These are phyloP conservation scores for Ustilago shanxiensis DNA, from an alignment of 1,284 basidiomycete genomes.

Conservation along the genomic window DNA sequence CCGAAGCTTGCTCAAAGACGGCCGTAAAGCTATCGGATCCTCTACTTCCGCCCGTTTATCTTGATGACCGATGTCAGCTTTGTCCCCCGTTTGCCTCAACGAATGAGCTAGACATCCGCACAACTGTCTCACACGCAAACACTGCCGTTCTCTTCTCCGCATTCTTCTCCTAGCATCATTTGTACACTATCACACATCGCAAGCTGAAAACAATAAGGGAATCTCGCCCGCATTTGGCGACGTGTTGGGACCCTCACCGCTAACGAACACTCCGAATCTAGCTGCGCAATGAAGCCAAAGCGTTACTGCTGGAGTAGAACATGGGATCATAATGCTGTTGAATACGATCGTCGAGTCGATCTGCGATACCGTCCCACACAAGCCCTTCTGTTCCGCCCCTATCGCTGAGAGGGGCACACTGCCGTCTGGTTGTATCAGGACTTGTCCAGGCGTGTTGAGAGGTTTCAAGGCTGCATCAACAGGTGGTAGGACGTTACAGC, in stretches of 20 bases:
- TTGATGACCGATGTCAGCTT: no score
- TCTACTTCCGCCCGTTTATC: background rate
- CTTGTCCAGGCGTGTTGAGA: background rate
- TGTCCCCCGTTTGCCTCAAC: no score
- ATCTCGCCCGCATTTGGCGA: background rate
- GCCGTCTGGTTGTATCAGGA: background rate
- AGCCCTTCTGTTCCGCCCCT: background rate
- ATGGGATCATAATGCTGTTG: background rate
- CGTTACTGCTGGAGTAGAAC: background rate
- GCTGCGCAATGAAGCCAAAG: background rate
- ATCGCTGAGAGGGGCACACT: background rate
- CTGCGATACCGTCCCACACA: background rate
- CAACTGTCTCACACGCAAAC: background rate
- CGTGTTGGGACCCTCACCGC: background rate
- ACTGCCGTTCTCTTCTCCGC: background rate
- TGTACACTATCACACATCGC: background rate
- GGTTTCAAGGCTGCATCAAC: background rate
- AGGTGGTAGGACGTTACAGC: background rate
- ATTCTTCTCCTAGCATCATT: background rate
- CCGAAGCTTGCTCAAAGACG: slow-evolving; percentile 52
- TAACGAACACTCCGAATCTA: background rate
- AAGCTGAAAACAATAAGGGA: background rate
- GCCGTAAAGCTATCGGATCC: slow-evolving; percentile 27
- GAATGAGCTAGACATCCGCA: no score
- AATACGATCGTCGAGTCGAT: background rate